Conservation (phyloP, 306 rosid species). For the Trifolium pratense region DNA sequence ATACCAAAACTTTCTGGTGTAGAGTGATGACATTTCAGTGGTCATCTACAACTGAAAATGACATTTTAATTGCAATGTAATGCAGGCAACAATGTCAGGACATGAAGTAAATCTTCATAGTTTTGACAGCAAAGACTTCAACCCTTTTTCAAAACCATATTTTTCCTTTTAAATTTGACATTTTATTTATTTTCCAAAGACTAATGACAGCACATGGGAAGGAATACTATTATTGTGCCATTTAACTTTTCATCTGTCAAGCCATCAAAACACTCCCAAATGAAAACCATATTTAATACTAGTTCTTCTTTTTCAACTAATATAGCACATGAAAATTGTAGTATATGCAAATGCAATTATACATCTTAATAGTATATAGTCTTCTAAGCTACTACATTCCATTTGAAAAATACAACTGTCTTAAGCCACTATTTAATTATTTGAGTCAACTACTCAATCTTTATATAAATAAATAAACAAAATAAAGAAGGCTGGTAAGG, state of each 20-base stretch:
- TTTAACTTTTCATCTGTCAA: conserved; percentile 30
- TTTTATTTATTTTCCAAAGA: not conserved
- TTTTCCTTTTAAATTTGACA: not conserved
- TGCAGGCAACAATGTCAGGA: conserved; percentile 40
- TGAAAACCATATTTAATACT: conserved; percentile 30
- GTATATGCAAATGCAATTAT: conserved; percentile 18
- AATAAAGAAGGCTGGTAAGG: not conserved
- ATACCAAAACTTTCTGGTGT: conserved; percentile 37
- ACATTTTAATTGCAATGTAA: conserved; percentile 37
- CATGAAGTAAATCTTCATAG: conserved; percentile 43
- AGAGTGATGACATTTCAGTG: conserved; percentile 45
- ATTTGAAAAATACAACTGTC: conserved; percentile 27
- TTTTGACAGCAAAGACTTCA: conserved; percentile 42
- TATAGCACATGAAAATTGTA: conserved; percentile 3
- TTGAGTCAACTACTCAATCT: conserved; percentile 41
- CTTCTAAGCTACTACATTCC: conserved; percentile 27
- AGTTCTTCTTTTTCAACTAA: conserved; percentile 28
- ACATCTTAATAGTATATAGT: conserved; percentile 11
- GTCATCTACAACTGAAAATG: conserved; percentile 45
- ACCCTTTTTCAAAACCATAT: not conserved
- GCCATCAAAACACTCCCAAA: conserved; percentile 18
- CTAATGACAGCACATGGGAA: conserved; percentile 38
- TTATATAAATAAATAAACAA: conserved; percentile 27
- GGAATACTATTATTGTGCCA: conserved; percentile 37
- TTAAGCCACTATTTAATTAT: conserved; percentile 25